Conservation (phyloP, 192 early-diverging fungal genomes). For the Dispira parvispora region DNA sequence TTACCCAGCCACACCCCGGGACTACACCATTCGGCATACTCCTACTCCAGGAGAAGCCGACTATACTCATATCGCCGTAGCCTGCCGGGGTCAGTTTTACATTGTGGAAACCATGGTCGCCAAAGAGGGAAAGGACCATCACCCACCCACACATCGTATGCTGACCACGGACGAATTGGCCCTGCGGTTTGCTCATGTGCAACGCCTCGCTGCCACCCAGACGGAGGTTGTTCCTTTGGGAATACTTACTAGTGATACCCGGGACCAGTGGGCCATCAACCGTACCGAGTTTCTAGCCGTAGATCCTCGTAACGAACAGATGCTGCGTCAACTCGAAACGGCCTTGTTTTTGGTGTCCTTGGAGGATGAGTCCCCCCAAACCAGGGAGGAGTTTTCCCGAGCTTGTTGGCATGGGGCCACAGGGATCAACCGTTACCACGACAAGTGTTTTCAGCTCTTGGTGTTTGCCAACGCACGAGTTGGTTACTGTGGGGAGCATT, state of each 20-base stretch:
- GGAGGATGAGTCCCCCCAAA: slow-evolving; percentile 49
- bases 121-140: neutral
- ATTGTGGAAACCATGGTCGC: slow-evolving; percentile 36
- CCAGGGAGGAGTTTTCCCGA: slow-evolving; percentile 50
- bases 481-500: slow-evolving; percentile 60
- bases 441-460: slow-evolving; percentile 65
- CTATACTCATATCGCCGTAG: slow-evolving; percentile 52
- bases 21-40: slow-evolving; percentile 41
- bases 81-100: slow-evolving; percentile 64
- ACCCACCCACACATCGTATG: slow-evolving; percentile 13
- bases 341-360: slow-evolving; percentile 64
- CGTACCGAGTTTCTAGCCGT: slow-evolving; percentile 37
- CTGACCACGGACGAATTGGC: slow-evolving; percentile 36
- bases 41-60: slow-evolving; percentile 10
- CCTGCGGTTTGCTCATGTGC: slow-evolving; percentile 16
- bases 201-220: neutral
- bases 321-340: slow-evolving; percentile 51
- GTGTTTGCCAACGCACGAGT: slow-evolving; percentile 67
- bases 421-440: slow-evolving; percentile 55
- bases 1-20: slow-evolving; percentile 44
- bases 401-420: slow-evolving; percentile 66
- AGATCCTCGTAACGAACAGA: slow-evolving; percentile 38
- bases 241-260: slow-evolving; percentile 33
- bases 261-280: slow-evolving; percentile 34
- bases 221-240: slow-evolving; percentile 16